Evolutionary conservation across 805 yeast genomes (phyloP), one percentile per base, ranked within the genome.

Genomic region (Komagataella kurtzmanii): DNA sequence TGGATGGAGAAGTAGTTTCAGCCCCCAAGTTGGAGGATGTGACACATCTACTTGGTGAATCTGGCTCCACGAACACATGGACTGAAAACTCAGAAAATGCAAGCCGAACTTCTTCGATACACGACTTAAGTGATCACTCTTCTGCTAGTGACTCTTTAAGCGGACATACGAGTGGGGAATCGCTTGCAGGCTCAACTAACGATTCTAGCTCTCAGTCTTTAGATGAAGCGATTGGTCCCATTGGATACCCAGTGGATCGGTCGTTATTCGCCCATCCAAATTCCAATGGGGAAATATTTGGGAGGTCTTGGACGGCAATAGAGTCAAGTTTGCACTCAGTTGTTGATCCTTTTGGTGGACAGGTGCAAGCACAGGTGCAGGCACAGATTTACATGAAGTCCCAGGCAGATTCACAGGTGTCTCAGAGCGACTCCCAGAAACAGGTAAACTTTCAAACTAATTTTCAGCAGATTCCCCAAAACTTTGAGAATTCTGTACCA

Each of bases 1-100:
- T 47, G 49, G 44, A 24, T 19, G 47, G 18, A 7, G 46, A 44
- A 10, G 46, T 17, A 19, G 18, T 44, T 44, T 44, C 46, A 10
- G 40, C 40, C 10, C 40, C 40, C 12, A 30, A 30, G 44, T 54
- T 65, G 43, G 69, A 65, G 40, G 40, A 30, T 30, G 40, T 30
- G 14, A 30, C 40, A 8, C 40, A 30, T 12, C 51, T 49, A 10
- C n/a, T 19, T 19, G 47, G 19, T 21, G 36, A 17, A n/a, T 36
- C 18, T 24, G 50, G 18, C 45, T 40, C 18, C 23, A 17, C 23
- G 18, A 43, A 24, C 21, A 24, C n/a, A 24, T 24, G 30, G 45
- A 47, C 36, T 36, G 45, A 43, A 30, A 30, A 4, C 3, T 30
- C 40, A 30, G 40, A 30, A 14, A 30, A 30, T 30, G 14, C 40